phyloP scores from a whole-genome alignment of 306 rosid species.

The Carpinus fangiana region DNA sequence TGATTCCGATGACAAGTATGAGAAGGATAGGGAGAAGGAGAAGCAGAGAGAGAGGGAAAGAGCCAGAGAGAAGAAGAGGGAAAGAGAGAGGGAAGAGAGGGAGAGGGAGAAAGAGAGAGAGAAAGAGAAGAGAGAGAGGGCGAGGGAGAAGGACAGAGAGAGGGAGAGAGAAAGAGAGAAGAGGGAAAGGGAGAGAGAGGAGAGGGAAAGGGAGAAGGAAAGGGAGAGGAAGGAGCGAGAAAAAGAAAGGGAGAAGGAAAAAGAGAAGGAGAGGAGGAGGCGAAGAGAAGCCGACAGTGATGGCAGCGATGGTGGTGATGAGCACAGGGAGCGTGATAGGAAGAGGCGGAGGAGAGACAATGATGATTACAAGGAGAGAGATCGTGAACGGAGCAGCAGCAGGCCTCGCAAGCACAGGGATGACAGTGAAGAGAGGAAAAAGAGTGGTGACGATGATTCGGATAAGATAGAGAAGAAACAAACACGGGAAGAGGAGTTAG shows the following conservation, averaged over 20 bases:
- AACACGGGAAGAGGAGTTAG: slow-evolving; percentile 75
- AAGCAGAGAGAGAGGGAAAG: slow-evolving; percentile 22
- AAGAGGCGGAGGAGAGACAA: slow-evolving; percentile 71
- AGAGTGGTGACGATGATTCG: slow-evolving; percentile 47
- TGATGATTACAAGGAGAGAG: slow-evolving; percentile 50
- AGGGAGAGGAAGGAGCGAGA: slow-evolving; percentile 45
- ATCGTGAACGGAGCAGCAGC: slow-evolving; percentile 47
- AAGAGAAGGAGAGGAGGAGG: slow-evolving; percentile 45
- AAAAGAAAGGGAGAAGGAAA: slow-evolving; percentile 35
- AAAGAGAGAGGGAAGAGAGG: slow-evolving; percentile 4
- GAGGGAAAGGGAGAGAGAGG: slow-evolving; percentile 28
- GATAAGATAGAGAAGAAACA: slow-evolving; percentile 48
- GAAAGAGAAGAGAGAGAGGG: background rate
- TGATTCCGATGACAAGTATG: slow-evolving; percentile 37
- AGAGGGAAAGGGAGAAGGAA: slow-evolving; percentile 44
- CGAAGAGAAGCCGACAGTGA: slow-evolving; percentile 65
- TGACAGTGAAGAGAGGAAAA: slow-evolving; percentile 49
- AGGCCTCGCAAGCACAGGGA: slow-evolving; percentile 53
- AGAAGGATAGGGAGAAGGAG: slow-evolving; percentile 43
- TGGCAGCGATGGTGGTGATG: slow-evolving; percentile 59
- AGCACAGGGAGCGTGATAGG: slow-evolving; percentile 50
- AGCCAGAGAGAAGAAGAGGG: slow-evolving; percentile 26
- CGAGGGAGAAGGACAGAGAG: slow-evolving; percentile 15
- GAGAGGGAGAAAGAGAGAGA: background rate
- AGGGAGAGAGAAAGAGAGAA: slow-evolving; percentile 34